Conservation (phyloP, 352 stramenopile species). For the Phytophthora sp. region DNA sequence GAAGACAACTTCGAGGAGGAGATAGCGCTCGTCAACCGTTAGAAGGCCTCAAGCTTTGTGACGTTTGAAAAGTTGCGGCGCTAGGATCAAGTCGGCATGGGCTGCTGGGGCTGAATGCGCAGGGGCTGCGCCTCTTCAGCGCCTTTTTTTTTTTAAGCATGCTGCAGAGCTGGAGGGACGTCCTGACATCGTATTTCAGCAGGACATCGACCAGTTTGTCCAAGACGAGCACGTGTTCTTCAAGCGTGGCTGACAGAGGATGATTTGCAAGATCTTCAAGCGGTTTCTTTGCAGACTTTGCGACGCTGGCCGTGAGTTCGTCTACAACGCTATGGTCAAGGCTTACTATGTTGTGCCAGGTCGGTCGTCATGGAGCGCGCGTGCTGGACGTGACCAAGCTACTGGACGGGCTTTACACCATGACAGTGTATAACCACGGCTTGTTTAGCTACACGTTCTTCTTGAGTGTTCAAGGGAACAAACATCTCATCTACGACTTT, state of each 20-base stretch:
- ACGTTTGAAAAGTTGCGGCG: background rate
- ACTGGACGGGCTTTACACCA: background rate
- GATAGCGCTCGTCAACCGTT: background rate
- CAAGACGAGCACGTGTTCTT: background rate
- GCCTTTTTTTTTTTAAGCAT: background rate
- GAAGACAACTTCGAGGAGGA: background rate
- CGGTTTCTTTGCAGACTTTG: background rate
- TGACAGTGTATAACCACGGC: constrained; percentile 2
- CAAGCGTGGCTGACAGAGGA: background rate
- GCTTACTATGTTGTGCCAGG: background rate
- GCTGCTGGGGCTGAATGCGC: background rate
- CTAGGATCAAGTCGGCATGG: background rate
- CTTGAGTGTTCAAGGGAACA: background rate
- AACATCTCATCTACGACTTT: background rate
- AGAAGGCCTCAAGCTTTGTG: background rate
- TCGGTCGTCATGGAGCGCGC: background rate
- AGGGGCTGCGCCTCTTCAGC: constrained; percentile 2
- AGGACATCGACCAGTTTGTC: constrained; percentile 8
- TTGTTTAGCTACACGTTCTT: background rate
- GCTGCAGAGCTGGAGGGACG: constrained; percentile 2
- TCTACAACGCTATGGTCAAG: background rate
- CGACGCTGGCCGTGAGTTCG: background rate
- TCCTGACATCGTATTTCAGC: background rate
- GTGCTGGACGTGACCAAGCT: background rate
- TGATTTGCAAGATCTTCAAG: background rate